Evolutionary conservation across 768 basidiomycete genomes (phyloP).

Genomic region (Rhizopogon vulgaris): DNA sequence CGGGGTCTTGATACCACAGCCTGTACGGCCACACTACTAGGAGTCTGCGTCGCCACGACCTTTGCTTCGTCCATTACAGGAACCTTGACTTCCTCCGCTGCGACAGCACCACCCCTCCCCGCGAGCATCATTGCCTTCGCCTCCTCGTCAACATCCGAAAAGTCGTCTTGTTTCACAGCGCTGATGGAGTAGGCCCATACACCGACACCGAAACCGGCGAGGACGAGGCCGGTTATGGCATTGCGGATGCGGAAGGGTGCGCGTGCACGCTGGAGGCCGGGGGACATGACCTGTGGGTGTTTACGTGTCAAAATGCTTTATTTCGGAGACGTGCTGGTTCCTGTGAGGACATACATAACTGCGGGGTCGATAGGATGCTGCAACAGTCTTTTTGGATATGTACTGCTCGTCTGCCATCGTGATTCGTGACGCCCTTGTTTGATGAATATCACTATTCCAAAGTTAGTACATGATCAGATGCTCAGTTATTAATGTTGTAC

Average conservation of each 20-base stretch:
- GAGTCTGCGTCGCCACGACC: slow-evolving; percentile 5
- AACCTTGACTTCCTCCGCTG: slow-evolving; percentile 27
- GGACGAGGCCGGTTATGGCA: slow-evolving; percentile 63
- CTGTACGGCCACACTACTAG: neutral
- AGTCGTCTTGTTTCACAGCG: slow-evolving; percentile 91
- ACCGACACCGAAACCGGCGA: slow-evolving; percentile 70
- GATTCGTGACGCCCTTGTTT: neutral
- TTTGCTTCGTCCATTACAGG: slow-evolving; percentile 17
- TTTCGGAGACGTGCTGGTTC: neutral
- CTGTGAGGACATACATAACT: slow-evolving; percentile 25
- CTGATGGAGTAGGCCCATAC: slow-evolving; percentile 92
- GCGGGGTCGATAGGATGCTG: slow-evolving; percentile 32
- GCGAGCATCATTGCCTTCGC: slow-evolving; percentile 47
- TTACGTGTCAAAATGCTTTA: neutral
- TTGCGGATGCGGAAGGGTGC: slow-evolving; percentile 78
- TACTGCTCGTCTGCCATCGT: slow-evolving; percentile 31
- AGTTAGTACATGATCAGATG: neutral
- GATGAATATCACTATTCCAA: neutral
- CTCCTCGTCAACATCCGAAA: slow-evolving; percentile 81
- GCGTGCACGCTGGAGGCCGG: slow-evolving; percentile 82
- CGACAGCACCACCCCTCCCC: slow-evolving; percentile 13
- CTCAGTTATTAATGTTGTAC: neutral
- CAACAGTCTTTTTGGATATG: slow-evolving; percentile 25
- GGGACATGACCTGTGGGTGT: slow-evolving; percentile 68
- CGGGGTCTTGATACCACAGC: slow-evolving; percentile 14